Base-by-base conservation (phyloP, 345 rosid genomes). In the Cardamine occulta region DNA sequence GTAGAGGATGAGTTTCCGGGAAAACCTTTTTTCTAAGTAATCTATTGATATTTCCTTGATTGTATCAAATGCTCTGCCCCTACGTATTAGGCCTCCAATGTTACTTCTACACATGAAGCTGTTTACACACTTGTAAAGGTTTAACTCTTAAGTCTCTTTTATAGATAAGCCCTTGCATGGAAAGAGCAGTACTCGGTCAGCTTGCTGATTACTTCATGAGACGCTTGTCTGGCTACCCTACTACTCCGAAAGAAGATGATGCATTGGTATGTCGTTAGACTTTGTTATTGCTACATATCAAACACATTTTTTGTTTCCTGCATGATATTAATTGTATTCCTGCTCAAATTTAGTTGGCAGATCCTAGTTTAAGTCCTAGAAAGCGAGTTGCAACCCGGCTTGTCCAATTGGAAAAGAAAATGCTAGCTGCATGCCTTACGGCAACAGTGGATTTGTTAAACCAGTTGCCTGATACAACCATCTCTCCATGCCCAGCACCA, bases 121-220 rank as follows among this genome's bases (percentile, higher is more conserved):
- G 18, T 60, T 7, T 21, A 14, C 45, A 58, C 44, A 34, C 53
- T 24, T 42, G 67, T 34, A 59, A 72, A 40, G 73, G 58, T 66
- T 17, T 52, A 73, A 79, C 37, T 69, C 66, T 31, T 10, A 2
- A 0, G 29, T 48, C 53, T 61, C 31, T 73, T 66, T 75, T 51
- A 57, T 74, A 94, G 97, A 90, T 90, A 80, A 94, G 98, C 69
- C 86, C 98, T 29, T 94, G 98, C 81, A 88, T 86, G 91, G 98
- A 94, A 79, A 85, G 87, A 76, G 97, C 97, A 47, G 96, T 88
- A 54, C 77, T 94, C 58, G 93, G 88, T 68, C 98, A 94, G 75
- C 96, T 94, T 82, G 83, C 82, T 45, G 87, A 84, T 81, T 94
- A 91, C 86, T 94, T 94, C 66, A 83, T 73, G 60, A 71, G 73